Percentiles rank a stretch among this genome's conserved stretches.
Evolutionary conservation across 495 filamentous ascomycete genomes (phyloP).

Genomic region (Aspergillus olivimuriae): DNA sequence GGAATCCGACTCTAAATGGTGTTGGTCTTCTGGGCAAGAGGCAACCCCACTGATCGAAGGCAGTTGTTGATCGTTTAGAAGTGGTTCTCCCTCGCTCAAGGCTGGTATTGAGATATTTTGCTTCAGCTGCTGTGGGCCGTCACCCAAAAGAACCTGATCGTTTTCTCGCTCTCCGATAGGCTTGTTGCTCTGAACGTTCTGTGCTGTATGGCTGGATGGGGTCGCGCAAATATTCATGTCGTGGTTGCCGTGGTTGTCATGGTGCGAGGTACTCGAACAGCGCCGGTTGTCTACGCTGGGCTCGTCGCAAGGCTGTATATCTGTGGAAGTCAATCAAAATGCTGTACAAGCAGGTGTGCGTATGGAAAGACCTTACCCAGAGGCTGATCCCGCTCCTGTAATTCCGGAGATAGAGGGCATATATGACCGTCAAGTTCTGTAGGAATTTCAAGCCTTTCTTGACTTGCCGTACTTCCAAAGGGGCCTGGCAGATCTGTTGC

Average conservation of each 20-base stretch:
- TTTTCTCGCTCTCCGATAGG: conserved; percentile 1
- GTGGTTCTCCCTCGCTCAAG: neutral
- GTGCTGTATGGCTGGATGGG: neutral
- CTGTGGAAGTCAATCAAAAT: conserved; percentile 1
- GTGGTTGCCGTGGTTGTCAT: neutral
- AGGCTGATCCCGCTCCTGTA: too few species aligned
- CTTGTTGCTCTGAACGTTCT: neutral
- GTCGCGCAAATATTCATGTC: conserved; percentile 1
- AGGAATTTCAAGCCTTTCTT: too few species aligned
- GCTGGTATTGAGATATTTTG: neutral
- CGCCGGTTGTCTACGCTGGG: neutral
- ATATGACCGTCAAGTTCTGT: too few species aligned
- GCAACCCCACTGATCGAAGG: neutral
- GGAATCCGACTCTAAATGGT: neutral
- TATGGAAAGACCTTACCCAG: neutral
- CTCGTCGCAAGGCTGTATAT: neutral
- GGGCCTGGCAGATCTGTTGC: too few species aligned
- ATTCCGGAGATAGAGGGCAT: too few species aligned
- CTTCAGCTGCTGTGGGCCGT: neutral
- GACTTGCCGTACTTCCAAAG: too few species aligned
- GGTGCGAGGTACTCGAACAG: neutral
- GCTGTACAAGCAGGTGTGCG: conserved; percentile 1
- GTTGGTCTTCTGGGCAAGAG: neutral
- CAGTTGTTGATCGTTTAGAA: neutral
- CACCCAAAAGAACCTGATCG: neutral